Evolutionary conservation across 176 grass and related monocot genomes (phyloP).

Genomic region (Paspalum vaginatum): DNA sequence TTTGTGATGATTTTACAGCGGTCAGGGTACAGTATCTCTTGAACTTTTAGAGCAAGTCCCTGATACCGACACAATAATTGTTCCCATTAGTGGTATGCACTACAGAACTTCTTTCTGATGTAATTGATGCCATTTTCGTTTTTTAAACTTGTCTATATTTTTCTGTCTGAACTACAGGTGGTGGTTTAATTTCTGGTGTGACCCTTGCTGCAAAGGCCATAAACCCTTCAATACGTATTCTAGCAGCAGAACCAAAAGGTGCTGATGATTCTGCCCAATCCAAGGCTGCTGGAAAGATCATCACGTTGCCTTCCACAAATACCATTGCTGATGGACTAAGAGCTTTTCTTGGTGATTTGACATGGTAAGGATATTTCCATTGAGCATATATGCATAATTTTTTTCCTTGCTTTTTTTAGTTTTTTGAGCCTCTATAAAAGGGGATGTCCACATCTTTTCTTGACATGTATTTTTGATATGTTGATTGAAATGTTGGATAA

Average conservation of each 20-base stretch:
- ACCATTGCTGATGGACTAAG: conserved; percentile 93
- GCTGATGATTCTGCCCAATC: conserved; percentile 90
- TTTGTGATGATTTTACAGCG: conserved; percentile 66
- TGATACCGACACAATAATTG: conserved; percentile 74
- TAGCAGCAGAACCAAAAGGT: conserved; percentile 89
- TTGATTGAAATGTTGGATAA: not conserved
- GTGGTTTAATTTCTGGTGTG: conserved; percentile 93
- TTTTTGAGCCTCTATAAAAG: not conserved
- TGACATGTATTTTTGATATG: not conserved
- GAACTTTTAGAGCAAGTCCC: conserved; percentile 85
- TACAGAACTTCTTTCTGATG: not conserved
- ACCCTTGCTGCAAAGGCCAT: conserved; percentile 86
- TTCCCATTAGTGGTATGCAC: conserved; percentile 87
- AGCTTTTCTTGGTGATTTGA: conserved; percentile 90
- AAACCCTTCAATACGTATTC: conserved; percentile 78
- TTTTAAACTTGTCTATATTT: not conserved
- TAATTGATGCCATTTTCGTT: not conserved
- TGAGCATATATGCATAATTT: not conserved
- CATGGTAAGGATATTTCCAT: conserved; percentile 61
- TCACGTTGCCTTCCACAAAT: conserved; percentile 65
- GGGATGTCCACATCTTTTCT: not conserved
- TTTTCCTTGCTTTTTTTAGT: not conserved
- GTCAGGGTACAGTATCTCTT: conserved; percentile 86
- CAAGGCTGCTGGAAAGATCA: conserved; percentile 75
- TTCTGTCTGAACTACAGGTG: conserved; percentile 55